Conservation (phyloP, 2,329 filamentous ascomycete genomes). For the Penicillium crustosum region DNA sequence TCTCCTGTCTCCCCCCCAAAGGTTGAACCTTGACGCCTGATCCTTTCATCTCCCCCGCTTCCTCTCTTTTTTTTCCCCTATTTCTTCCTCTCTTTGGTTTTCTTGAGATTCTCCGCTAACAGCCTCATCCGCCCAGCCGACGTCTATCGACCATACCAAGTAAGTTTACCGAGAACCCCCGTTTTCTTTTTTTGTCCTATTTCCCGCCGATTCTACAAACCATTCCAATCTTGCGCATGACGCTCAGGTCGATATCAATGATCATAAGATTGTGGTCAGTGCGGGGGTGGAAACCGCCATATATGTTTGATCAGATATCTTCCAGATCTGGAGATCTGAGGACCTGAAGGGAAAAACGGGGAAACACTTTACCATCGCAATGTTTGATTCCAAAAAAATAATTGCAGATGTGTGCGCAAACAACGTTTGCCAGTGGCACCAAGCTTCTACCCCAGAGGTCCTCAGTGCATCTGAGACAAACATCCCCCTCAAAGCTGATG, state of each 20-base stretch:
- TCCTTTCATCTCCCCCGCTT: constrained; percentile 17
- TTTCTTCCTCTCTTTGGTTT: constrained; percentile 12
- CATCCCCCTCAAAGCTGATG: constrained; percentile 11
- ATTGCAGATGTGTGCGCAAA: constrained; percentile 3
- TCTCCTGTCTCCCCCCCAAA: constrained; percentile 13
- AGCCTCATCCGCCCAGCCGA: constrained; percentile 36
- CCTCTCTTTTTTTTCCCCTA: constrained; percentile 10
- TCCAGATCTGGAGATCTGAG: constrained; percentile 4
- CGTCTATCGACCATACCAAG: constrained; percentile 50
- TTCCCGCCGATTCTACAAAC: constrained; percentile 2
- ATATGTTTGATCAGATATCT: constrained; percentile 9
- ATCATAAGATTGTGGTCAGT: constrained; percentile 22
- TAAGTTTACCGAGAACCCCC: constrained; percentile 33
- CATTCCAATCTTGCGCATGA: neutral
- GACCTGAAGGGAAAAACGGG: neutral
- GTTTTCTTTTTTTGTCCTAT: constrained; percentile 6
- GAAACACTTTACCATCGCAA: neutral
- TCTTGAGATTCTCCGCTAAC: constrained; percentile 13
- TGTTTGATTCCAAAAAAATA: neutral
- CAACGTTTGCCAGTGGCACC: constrained; percentile 1
- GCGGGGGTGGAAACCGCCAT: constrained; percentile 22
- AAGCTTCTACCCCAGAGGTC: constrained; percentile 18
- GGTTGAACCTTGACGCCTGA: constrained; percentile 23
- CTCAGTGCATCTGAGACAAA: constrained; percentile 13
- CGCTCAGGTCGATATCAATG: constrained; percentile 8